Evolutionary conservation across 192 early-diverging fungal species (phyloP).

Genomic region (Coemansia sp.): DNA sequence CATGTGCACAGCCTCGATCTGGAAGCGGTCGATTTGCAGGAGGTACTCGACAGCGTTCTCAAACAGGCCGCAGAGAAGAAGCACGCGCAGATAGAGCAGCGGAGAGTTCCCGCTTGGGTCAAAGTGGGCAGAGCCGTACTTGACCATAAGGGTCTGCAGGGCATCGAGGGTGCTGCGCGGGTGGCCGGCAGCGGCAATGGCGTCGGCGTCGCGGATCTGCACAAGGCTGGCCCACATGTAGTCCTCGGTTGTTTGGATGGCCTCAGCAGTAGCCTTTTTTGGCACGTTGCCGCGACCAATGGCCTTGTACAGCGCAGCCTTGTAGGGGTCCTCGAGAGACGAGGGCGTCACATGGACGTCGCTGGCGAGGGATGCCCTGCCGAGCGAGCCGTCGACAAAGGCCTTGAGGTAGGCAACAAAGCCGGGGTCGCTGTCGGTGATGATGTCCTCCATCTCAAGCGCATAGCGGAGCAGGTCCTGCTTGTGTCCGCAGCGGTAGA

Average conservation of each 20-base stretch:
- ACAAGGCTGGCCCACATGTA: slow-evolving; percentile 89
- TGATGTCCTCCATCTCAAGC: slow-evolving; percentile 55
- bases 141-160: slow-evolving; percentile 65
- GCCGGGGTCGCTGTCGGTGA: slow-evolving; percentile 61
- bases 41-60: slow-evolving; percentile 82
- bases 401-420: slow-evolving; percentile 74
- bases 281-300: slow-evolving; percentile 85
- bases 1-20: slow-evolving; percentile 89
- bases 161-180: slow-evolving; percentile 56
- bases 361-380: slow-evolving; percentile 22
- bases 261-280: slow-evolving; percentile 63
- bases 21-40: slow-evolving; percentile 58
- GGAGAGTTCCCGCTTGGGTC: slow-evolving; percentile 67
- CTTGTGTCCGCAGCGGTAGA: slow-evolving; percentile 74
- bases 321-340: slow-evolving; percentile 82
- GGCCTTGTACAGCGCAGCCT: slow-evolving; percentile 84
- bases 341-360: slow-evolving; percentile 44
- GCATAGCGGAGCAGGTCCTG: slow-evolving; percentile 71
- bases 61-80: slow-evolving; percentile 89
- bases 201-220: slow-evolving; percentile 58
- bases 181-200: slow-evolving; percentile 46
- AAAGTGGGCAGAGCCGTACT: slow-evolving; percentile 72
- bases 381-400: slow-evolving; percentile 55
- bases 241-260: slow-evolving; percentile 83
- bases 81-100: slow-evolving; percentile 76